Base-by-base conservation (phyloP, 192 early-diverging fungal genomes). In the Lobosporangium transversale region DNA sequence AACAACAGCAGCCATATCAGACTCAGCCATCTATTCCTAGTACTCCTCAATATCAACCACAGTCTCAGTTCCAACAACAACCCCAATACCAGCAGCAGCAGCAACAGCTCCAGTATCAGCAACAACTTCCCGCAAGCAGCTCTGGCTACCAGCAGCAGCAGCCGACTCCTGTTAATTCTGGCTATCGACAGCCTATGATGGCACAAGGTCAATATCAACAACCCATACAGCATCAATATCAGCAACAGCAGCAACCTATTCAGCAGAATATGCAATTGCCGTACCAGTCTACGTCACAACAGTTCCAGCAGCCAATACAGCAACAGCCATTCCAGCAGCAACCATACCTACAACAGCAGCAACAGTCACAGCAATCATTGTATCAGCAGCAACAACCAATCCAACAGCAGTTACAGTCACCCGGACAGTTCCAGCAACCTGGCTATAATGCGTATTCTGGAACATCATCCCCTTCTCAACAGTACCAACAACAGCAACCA, bases 311-410 rank as follows among this genome's bases (percentile, higher is more conserved):
- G 26, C 44, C 43, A 2, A 32, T 24, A 24, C 40, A 55, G 11
- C 65, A 47, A n/a, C 58, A 45, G 43, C 60, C 44, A 11, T 50
- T 32, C n/a, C 79, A 60, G 24, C 74, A 80, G 29, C 80, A 51
- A 32, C 51, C 48, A n/a, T 44, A 55, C 24, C 62, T 53, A 26
- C 56, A 50, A 15, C 53, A 20, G 9, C 29, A 60, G 4, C 31
- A 42, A 6, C 57, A 49, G 59, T 60, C 40, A 10, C 52, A 62
- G 30, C 44, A 53, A 43, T 42, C 52, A 17, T 15, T 45, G 37
- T 55, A 42, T 29, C 58, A 35, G 57, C 61, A 47, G 55, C 66
- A 35, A 36, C 57, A 59, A 23, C 43, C 35, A 21, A 20, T 12
- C 10, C 21, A 56, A 29, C 24, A 57, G 30, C 58, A 47, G 61